Evolutionary conservation across 2,329 filamentous ascomycete genomes (phyloP).

Genomic region (Monilinia polystroma): DNA sequence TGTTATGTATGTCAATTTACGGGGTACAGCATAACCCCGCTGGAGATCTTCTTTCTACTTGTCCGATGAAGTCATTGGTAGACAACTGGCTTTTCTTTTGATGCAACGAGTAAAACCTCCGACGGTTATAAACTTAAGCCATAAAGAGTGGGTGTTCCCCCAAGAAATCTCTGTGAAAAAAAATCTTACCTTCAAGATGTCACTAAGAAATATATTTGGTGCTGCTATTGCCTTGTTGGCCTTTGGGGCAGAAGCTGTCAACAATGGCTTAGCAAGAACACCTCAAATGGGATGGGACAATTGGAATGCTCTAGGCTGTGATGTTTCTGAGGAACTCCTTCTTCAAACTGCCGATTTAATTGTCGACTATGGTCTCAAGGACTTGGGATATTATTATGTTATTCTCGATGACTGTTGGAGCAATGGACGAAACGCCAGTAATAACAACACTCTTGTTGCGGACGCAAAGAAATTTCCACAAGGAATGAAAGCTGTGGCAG

Average conservation of each 20-base stretch:
- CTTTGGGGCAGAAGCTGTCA: conserved; percentile 34
- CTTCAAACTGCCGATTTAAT: conserved; percentile 49
- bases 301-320: conserved; percentile 54
- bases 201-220: conserved; percentile 14
- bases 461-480: conserved; percentile 48
- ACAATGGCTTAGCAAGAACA: conserved; percentile 45
- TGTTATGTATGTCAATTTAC: not conserved
- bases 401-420: conserved; percentile 56
- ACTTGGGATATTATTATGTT: conserved; percentile 57
- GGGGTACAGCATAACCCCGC: conserved; percentile 14
- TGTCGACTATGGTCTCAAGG: conserved; percentile 50
- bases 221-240: conserved; percentile 26
- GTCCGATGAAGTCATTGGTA: conserved; percentile 12
- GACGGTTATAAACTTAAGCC: not conserved
- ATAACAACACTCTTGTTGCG: conserved; percentile 45
- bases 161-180: not conserved
- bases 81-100: not conserved
- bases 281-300: conserved; percentile 46
- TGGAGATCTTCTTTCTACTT: conserved; percentile 10
- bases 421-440: conserved; percentile 44
- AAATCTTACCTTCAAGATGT: conserved; percentile 12
- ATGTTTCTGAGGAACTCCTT: conserved; percentile 52
- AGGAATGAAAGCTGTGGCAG: conserved; percentile 49
- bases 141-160: not conserved
- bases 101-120: not conserved